Evolutionary conservation across 192 early-diverging fungal genomes (phyloP), one percentile per base, ranked within the genome.

Genomic region (Backusella tarrabulga): DNA sequence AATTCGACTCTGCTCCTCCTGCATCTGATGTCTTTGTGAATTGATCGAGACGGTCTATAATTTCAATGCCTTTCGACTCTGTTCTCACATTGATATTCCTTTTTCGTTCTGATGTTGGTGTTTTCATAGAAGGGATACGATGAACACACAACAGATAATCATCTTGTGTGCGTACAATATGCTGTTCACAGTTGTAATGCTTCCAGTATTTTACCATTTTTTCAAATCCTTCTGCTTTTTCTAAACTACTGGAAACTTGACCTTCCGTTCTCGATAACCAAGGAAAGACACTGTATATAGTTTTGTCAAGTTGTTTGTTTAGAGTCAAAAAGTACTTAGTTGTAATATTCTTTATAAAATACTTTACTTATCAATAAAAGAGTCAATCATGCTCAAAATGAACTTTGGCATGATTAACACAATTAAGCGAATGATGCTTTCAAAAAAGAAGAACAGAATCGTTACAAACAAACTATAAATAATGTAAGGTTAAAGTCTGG

Each of bases 121-220:
- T 26, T 50, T 75, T 52, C 14, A 44, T 85, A 54, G 76, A 77
- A 1, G 93, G 93, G 34, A 97, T 92, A 34, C 95, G 88, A 75
- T 97, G 95, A 2, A 94, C 85, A 40, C 93, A 92, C 6, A 98
- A 84, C 2, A 97, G 83, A 80, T 94, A 98, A n/a, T 93, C 92
- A 72, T 98, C 97, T 68, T 88, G 89, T 14, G 95, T 97, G 12
- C 89, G 88, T 12, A 95, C 93, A 63, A 96, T 82, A 77, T 98
- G 95, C 56, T 95, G 91, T 50, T 98, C 70, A 88, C 87, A 88
- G 83, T 69, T 74, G 85, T 75, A 84, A 67, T 56, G 83, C 80
- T 79, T 85, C 71, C 71, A 72, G 14, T 72, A 17, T 29, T 44
- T 72, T 9, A 87, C 75, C 80, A 87, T 85, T 29, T 80, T 81